Evolutionary conservation across 371 early-diverging fungal species (phyloP).

Genomic region (Mucor lusitanicus): DNA sequence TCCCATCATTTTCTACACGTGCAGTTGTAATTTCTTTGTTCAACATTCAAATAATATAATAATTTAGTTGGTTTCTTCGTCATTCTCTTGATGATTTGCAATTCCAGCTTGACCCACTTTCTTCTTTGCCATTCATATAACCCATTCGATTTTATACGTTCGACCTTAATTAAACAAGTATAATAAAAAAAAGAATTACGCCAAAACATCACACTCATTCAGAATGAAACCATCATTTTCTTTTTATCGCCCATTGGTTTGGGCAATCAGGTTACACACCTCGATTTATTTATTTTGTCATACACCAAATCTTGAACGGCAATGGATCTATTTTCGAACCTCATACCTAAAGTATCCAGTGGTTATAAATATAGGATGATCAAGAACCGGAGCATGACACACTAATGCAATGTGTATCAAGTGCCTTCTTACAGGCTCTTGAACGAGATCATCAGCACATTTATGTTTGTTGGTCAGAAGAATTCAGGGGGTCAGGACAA

Average conservation of each 20-base stretch:
- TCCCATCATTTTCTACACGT: constrained; percentile 9
- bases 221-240: not conserved
- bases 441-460: not conserved
- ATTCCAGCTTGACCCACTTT: not conserved
- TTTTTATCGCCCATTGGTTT: not conserved
- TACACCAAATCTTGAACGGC: not conserved
- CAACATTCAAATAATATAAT: not conserved
- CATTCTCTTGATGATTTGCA: not conserved
- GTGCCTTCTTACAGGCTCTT: not conserved
- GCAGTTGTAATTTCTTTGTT: constrained; percentile 3
- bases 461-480: not conserved
- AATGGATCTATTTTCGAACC: not conserved
- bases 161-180: not conserved
- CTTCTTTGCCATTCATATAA: not conserved
- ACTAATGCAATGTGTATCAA: not conserved
- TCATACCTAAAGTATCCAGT: not conserved
- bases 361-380: not conserved
- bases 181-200: not conserved
- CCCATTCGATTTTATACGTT: not conserved
- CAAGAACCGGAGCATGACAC: not conserved
- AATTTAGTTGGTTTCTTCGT: not conserved
- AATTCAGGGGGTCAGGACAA: not conserved
- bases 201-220: not conserved
- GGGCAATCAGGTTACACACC: not conserved
- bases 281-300: constrained; percentile 1